Evolutionary conservation across 139 green algal genomes (phyloP).

Genomic region (Tetradesmus obliquus): DNA sequence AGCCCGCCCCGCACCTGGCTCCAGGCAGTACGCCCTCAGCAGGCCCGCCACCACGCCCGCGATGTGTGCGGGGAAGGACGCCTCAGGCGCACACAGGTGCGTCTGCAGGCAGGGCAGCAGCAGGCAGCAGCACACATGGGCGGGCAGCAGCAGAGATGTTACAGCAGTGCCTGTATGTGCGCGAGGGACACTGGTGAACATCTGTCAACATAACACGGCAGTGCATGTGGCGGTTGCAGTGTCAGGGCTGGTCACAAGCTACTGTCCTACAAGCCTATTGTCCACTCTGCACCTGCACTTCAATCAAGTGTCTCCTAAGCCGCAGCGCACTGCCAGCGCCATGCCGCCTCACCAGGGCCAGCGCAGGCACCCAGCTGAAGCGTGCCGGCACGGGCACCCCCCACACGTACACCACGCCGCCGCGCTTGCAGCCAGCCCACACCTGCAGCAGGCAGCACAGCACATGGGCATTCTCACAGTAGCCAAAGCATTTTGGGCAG

Average conservation of each 20-base stretch:
- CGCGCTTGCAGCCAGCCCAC: slow-evolving; percentile 36
- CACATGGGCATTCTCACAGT: neutral
- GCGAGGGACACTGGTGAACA: too few relatives aligned
- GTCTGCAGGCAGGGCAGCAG: neutral
- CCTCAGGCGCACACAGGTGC: slow-evolving; percentile 49
- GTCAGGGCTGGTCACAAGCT: too few relatives aligned
- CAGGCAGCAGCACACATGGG: too few relatives aligned
- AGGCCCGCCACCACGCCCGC: slow-evolving; percentile 53
- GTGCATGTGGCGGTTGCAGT: too few relatives aligned
- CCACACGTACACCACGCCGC: slow-evolving; percentile 25
- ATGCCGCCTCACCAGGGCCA: slow-evolving; percentile 34
- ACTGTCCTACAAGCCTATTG: too few relatives aligned
- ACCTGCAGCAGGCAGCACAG: slow-evolving; percentile 42
- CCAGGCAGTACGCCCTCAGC: slow-evolving; percentile 44
- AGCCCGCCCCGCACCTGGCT: slow-evolving; percentile 41
- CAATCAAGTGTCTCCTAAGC: too few relatives aligned
- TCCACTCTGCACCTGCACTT: too few relatives aligned
- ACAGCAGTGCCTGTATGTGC: too few relatives aligned
- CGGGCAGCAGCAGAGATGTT: too few relatives aligned
- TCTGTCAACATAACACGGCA: too few relatives aligned
- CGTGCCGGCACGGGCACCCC: slow-evolving; percentile 43
- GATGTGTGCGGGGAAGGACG: slow-evolving; percentile 54
- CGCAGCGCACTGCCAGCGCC: neutral
- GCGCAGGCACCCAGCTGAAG: slow-evolving; percentile 42
- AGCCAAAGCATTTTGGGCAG: too few relatives aligned